Base-by-base conservation (phyloP, 2,329 filamentous ascomycete species). In the Fusarium annulatum region DNA sequence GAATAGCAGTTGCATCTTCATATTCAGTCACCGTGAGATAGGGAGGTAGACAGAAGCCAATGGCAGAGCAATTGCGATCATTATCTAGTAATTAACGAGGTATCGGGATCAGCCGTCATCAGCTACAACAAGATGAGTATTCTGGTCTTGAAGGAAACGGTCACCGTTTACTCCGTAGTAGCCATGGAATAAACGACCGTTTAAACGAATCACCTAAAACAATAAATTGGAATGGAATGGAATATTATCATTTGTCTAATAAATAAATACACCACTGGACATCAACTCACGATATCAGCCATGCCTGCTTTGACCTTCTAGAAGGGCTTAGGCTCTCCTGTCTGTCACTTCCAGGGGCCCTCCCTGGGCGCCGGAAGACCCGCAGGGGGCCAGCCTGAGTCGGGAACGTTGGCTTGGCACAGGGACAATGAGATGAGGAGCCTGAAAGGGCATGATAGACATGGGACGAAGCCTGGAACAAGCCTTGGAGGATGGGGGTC, bases 291-390 rank as follows among this genome's bases (percentile, higher is more conserved):
- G 34, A 59, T 39, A 49, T 63, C 58, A 48, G 45, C 45, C 45
- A 72, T 71, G 74, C 64, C 71, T 45, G 64, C 73, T 70, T 69
- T 67, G 55, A 58, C 67, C 67, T 78, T 78, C 76, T 78, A 78
- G 76, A 78, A 78, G 72, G 59, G 33, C 18, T 36, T 36, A 36
- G 42, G n/a, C 46, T 23, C 63, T 69, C 72, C 59, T 71, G 72
- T 49, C 69, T 56, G 68, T 57, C 67, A 73, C 55, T 41, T 26
- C 70, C 76, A 73, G 70, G 76, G 75, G 70, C 39, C 48, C 48
- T 46, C 46, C 57, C 66, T 42, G 66, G 67, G 67, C 61, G 38
- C 74, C 76, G 76, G 76, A 77, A 78, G 66, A 57, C 23, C 69
- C 30, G 30, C 30, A 11, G 76, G 19, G 66, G 26, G 43, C 30